phyloP scores from a whole-genome alignment of 2,329 filamentous ascomycete species.

The Beauveria sp. region DNA sequence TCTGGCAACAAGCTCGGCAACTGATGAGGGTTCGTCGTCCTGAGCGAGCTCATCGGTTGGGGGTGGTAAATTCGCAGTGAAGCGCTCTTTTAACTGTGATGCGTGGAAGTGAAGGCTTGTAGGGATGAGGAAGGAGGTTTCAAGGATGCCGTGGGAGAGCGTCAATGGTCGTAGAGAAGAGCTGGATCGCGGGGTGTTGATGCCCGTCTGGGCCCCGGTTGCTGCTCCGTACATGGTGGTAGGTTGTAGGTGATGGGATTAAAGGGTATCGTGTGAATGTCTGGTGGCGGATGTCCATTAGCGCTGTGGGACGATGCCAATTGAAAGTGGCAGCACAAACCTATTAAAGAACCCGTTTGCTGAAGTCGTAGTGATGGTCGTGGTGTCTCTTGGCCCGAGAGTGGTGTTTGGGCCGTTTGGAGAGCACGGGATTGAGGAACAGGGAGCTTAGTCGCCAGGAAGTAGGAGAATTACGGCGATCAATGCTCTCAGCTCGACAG shows the following conservation, averaged over 20 bases:
- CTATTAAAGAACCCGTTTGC: slow-evolving; percentile 24
- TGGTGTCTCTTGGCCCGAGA: neutral
- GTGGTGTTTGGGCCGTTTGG: neutral
- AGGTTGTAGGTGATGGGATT: slow-evolving; percentile 13
- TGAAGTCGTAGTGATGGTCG: neutral
- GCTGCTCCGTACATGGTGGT: slow-evolving; percentile 75
- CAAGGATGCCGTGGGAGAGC: slow-evolving; percentile 87
- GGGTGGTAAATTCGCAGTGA: slow-evolving; percentile 74
- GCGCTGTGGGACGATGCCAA: neutral
- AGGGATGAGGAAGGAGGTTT: slow-evolving; percentile 91
- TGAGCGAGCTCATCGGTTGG: slow-evolving; percentile 96
- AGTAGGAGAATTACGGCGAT: slow-evolving; percentile 8
- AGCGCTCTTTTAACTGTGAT: slow-evolving; percentile 86
- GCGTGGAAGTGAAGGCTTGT: slow-evolving; percentile 95
- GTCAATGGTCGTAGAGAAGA: slow-evolving; percentile 87
- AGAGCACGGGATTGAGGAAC: neutral
- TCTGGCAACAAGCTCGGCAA: slow-evolving; percentile 82
- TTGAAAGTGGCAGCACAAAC: slow-evolving; percentile 16
- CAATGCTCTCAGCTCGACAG: slow-evolving; percentile 4
- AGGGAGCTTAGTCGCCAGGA: slow-evolving; percentile 5
- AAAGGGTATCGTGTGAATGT: slow-evolving; percentile 36
- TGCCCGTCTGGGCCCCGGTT: slow-evolving; percentile 85
- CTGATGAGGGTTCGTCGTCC: slow-evolving; percentile 97
- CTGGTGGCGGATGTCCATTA: slow-evolving; percentile 6
- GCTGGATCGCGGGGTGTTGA: slow-evolving; percentile 91